Base-by-base conservation (phyloP, 768 basidiomycete species). In the Lentinula guzmanii region DNA sequence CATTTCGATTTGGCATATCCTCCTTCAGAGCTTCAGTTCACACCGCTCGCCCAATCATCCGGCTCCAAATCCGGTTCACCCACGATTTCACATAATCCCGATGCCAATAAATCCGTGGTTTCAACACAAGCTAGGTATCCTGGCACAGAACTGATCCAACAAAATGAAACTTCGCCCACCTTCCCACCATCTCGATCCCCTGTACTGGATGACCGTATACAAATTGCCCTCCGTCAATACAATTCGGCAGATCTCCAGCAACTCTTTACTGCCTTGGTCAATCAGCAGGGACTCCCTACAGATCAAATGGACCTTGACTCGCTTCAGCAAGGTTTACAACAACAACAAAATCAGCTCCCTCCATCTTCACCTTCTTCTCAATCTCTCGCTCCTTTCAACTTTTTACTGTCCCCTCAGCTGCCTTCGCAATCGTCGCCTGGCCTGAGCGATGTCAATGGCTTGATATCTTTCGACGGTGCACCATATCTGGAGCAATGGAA, bases 231-330 rank as follows among this genome's bases (percentile, higher is more conserved):
- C 39, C 77, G 82, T 51, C 81, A 82, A 61, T 74, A 88, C 28
- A 76, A 82, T 0, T 84, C 85, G 0, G 66, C 70, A 1, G 84
- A 87, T 65, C 77, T 89, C 56, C 86, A 87, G 62, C 80, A 83
- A 58, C 72, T 89, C 7, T 72, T 87, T 16, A 72, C 76, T 0
- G 76, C 80, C 0, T 74, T 86, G 28, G 70, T 71, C 8, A 61
- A 74, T 10, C 76, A 78, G 21, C 65, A 71, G 5, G 46, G 46
- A 9, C 7, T 48, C 4, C 52, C 74, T 41, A 77, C 77, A 6
- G 52, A 58, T 52, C 7, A 53, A 42, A 18, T 52, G 24, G 61
- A 65, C 37, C 28, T 41, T 2, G 62, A 39, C 0, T 65, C 69
- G 63, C 56, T 69, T 70, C 67, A 52, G 50, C 63, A 34, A 61